Evolutionary conservation across 352 stramenopile genomes (phyloP).

Genomic region (Phytophthora rubi): DNA sequence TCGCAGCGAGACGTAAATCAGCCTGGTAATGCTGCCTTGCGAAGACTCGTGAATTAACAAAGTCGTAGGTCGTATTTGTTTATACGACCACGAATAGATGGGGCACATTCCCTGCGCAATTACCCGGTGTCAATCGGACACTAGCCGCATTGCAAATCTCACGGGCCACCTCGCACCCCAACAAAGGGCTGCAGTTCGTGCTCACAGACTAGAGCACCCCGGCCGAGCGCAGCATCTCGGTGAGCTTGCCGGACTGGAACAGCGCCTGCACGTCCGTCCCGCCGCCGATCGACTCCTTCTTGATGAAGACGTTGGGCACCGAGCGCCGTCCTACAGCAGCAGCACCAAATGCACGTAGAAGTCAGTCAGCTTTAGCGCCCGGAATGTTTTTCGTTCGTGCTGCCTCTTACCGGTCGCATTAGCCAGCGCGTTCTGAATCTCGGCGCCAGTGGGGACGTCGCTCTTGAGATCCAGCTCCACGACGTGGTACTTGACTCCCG

Average conservation of each 20-base stretch:
- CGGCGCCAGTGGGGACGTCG: slow-evolving; percentile 65
- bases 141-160: no score
- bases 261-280: slow-evolving; percentile 93
- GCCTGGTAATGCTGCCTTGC: no score
- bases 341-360: background rate
- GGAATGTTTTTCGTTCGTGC: background rate
- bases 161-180: no score
- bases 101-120: no score
- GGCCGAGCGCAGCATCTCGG: slow-evolving; percentile 79
- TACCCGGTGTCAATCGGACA: no score
- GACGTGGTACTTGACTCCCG: slow-evolving; percentile 60
- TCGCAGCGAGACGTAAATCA: no score
- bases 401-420: slow-evolving; percentile 77
- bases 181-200: background rate
- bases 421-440: slow-evolving; percentile 90
- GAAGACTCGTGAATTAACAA: no score
- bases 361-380: background rate
- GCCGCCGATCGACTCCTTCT: slow-evolving; percentile 92
- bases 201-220: slow-evolving; percentile 29
- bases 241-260: slow-evolving; percentile 87
- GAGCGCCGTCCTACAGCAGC: slow-evolving; percentile 82
- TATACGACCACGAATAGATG: no score
- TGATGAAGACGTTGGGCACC: slow-evolving; percentile 98
- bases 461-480: slow-evolving; percentile 71
- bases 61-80: no score